Conservation (phyloP, 345 rosid genomes). For the Eutrema heterophyllum region DNA sequence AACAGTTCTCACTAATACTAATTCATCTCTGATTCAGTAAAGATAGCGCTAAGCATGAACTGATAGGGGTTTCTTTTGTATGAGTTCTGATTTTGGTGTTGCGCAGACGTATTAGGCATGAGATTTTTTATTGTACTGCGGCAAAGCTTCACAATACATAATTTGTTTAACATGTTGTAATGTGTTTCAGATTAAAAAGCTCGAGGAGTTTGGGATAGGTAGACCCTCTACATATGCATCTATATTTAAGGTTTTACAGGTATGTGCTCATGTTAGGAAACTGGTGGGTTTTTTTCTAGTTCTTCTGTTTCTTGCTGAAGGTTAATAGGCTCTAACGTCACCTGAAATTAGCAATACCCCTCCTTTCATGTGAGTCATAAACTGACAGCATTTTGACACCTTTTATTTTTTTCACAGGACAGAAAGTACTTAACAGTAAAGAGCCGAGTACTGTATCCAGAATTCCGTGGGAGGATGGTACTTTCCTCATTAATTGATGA, state of each 20-base stretch:
- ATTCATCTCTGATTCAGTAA: not conserved
- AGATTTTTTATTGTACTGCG: not conserved
- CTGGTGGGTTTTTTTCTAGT: not conserved
- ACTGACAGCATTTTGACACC: conserved; percentile 12
- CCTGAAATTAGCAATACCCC: not conserved
- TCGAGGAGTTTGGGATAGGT: conserved; percentile 99
- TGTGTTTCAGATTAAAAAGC: conserved; percentile 73
- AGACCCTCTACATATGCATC: conserved; percentile 97
- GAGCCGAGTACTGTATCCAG: conserved; percentile 67
- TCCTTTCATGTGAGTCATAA: conserved; percentile 14
- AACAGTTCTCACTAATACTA: not conserved
- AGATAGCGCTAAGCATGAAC: not conserved
- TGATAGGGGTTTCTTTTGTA: not conserved
- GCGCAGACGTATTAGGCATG: not conserved
- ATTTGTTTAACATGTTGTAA: conserved; percentile 6
- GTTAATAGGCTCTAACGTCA: not conserved
- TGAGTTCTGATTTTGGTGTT: conserved; percentile 8
- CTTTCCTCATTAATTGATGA: conserved; percentile 12
- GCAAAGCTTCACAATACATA: not conserved
- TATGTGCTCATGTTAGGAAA: conserved; percentile 19
- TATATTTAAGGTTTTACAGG: conserved; percentile 86
- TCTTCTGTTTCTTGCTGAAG: not conserved
- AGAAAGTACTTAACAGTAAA: conserved; percentile 76
- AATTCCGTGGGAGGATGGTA: conserved; percentile 99
- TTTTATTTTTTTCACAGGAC: conserved; percentile 47